phyloP scores from a whole-genome alignment of 148 eudicot genomes.

The Chenopodium album region DNA sequence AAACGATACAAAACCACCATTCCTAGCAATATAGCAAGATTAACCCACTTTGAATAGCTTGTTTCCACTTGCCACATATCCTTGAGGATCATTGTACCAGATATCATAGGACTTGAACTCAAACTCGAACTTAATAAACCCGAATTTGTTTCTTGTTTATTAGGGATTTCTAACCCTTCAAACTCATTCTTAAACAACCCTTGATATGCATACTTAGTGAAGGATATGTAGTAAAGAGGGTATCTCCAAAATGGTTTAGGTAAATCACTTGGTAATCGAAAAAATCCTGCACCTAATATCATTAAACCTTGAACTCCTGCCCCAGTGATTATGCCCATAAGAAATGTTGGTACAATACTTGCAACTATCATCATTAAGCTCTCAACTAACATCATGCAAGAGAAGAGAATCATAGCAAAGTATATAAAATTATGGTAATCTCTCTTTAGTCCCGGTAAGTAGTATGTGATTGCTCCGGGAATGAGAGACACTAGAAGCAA shows the following conservation, averaged over 20 bases:
- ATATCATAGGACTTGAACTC: background rate
- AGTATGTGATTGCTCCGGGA: constrained; percentile 50
- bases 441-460: constrained; percentile 42
- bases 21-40: constrained; percentile 36
- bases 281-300: background rate
- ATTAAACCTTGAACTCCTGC: constrained; percentile 43
- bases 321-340: constrained; percentile 49
- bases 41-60: constrained; percentile 49
- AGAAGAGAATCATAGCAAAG: constrained; percentile 32
- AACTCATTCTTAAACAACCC: constrained; percentile 55
- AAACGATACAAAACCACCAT: constrained; percentile 42
- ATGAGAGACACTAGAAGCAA: constrained; percentile 35
- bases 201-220: constrained; percentile 36
- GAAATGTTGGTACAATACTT: constrained; percentile 46
- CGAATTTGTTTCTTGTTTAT: background rate
- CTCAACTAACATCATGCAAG: constrained; percentile 44
- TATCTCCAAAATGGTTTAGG: background rate
- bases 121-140: too few relatives aligned
- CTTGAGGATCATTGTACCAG: constrained; percentile 29
- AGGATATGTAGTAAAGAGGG: constrained; percentile 42
- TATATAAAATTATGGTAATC: constrained; percentile 32
- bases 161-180: constrained; percentile 29
- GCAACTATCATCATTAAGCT: constrained; percentile 70
- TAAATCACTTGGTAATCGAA: background rate
- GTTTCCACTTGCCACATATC: constrained; percentile 35